Evolutionary conservation across 192 early-diverging fungal genomes (phyloP), one percentile per base, ranked within the genome.

Genomic region (Backusella circina): DNA sequence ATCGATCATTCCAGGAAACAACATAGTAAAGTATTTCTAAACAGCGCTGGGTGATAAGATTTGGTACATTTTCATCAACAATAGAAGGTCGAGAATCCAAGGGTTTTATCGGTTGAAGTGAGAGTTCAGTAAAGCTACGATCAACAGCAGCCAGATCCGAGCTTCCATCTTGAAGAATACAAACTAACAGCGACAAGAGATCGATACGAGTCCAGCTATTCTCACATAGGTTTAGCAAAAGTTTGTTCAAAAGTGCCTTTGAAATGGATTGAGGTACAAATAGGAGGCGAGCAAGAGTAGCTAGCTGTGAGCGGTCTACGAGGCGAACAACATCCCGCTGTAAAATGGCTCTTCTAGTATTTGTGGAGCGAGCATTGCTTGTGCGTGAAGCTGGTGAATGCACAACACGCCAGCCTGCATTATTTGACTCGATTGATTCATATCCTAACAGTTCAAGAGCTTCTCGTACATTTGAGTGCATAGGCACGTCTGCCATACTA

Each of bases 1-100:
- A 86, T 30, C 88, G 86, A 1, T 90, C 85, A 79, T 98, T 99
- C 76, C 83, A 90, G 18, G 86, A 81, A 0, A 95, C 94, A 64
- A 99, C 86, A 71, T 88, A 90, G 39, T 88, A 90, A 32, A 99
- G 85, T 18, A 92, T 88, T 65, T 97, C 95, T 15, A 99, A 85
- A 78, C 92, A 93, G 28, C 97, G 86, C 75, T 96, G 95, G 5
- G 95, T 93, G 6, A 96, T 92, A n/a, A 98, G 74, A 72, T 95
- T 96, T 0, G 97, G 95, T 1, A 94, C 88, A 30, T 90, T 86
- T 50, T 94, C 93, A 66, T 80, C 80, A 30, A 80, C 68, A 57
- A 54, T 70, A 28, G 35, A 64, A 66, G 70, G 70, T 73, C 85
- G 66, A 57, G 72, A 67, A 65, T 35, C 39, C 35, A 38, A 67